These are phyloP conservation scores for Eleusine indica DNA, from an alignment of 176 grass and related monocot species.

Conservation along the genomic window DNA sequence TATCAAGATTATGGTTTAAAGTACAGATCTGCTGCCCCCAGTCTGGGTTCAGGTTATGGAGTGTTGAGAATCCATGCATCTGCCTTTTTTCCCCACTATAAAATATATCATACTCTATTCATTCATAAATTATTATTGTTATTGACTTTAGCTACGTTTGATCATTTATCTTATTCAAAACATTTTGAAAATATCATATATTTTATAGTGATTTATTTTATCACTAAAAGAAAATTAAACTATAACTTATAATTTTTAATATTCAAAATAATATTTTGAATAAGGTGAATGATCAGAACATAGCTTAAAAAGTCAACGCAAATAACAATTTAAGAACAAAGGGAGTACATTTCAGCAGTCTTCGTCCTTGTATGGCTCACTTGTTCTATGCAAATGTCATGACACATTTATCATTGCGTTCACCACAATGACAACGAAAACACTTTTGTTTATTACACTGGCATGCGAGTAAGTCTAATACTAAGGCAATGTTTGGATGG, in stretches of 20 bases:
- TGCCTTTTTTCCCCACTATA: too few relatives aligned
- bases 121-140: too few relatives aligned
- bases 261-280: too few relatives aligned
- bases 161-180: too few relatives aligned
- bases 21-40: not conserved
- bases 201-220: not conserved
- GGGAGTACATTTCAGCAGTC: not conserved
- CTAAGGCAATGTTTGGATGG: not conserved
- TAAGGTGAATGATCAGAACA: too few relatives aligned
- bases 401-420: not conserved
- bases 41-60: not conserved
- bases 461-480: not conserved
- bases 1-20: constrained; percentile 15
- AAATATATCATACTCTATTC: too few relatives aligned
- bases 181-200: not conserved
- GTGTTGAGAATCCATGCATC: not conserved
- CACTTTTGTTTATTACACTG: too few relatives aligned
- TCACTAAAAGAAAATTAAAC: too few relatives aligned
- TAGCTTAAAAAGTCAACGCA: too few relatives aligned
- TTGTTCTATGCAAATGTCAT: constrained; percentile 6
- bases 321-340: too few relatives aligned
- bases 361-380: not conserved
- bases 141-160: too few relatives aligned
- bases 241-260: too few relatives aligned
- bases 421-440: not conserved